A percentile compares a stretch with the other conserved stretches of the same genome.
phyloP scores from a whole-genome alignment of 768 basidiomycete genomes.

The Solioccasus polychromus region DNA sequence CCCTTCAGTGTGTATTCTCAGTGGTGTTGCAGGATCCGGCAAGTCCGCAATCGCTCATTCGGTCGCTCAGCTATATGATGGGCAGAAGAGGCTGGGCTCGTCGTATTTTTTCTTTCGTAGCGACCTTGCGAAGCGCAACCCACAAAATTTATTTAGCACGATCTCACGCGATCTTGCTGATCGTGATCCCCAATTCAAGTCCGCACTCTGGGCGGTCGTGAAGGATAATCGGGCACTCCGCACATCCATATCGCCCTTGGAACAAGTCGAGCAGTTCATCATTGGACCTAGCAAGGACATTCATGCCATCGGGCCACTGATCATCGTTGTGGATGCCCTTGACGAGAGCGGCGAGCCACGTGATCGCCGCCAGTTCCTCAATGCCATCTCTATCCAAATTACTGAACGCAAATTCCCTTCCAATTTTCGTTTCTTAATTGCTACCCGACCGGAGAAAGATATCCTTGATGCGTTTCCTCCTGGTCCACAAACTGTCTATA shows the following conservation, averaged over 20 bases:
- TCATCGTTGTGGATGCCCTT: slow-evolving; percentile 31
- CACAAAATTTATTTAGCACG: slow-evolving; percentile 20
- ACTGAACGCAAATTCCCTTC: slow-evolving; percentile 2
- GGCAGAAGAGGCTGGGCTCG: too few species aligned
- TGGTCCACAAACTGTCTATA: neutral
- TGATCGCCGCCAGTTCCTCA: slow-evolving; percentile 14
- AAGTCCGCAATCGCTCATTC: too few species aligned
- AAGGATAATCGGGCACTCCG: slow-evolving; percentile 5
- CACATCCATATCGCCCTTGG: neutral
- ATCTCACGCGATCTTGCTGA: slow-evolving; percentile 25
- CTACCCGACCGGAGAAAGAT: slow-evolving; percentile 13
- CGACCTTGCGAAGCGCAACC: neutral
- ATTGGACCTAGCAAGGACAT: slow-evolving; percentile 14
- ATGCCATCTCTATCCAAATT: neutral
- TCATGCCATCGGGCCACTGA: slow-evolving; percentile 19
- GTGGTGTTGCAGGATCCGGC: too few species aligned
- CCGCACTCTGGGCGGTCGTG: slow-evolving; percentile 3
- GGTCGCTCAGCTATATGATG: too few species aligned
- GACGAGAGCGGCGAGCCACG: slow-evolving; percentile 15
- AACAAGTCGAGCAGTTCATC: slow-evolving; percentile 22
- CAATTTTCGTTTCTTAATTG: slow-evolving; percentile 14
- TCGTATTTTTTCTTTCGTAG: slow-evolving; percentile 20
- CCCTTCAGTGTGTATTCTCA: too few species aligned
- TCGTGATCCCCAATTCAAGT: slow-evolving; percentile 14
- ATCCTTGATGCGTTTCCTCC: neutral